phyloP scores from a whole-genome alignment of 768 basidiomycete genomes.

The Vishniacozyma victoriae region DNA sequence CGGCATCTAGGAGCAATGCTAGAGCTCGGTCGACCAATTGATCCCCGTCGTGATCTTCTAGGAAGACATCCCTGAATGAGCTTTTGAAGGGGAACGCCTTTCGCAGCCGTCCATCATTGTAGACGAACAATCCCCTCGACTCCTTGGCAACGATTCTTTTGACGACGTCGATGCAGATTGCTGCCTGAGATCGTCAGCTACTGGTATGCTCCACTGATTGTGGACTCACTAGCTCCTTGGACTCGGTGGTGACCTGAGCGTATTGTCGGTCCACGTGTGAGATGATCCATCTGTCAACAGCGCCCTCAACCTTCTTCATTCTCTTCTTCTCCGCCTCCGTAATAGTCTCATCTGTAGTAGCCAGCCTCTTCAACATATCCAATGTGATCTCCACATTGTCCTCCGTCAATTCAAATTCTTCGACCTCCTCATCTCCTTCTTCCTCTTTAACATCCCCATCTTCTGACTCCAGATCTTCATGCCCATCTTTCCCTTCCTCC shows the following conservation, averaged over 20 bases:
- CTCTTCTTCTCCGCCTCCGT: background rate
- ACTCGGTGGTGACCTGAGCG: background rate
- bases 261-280: background rate
- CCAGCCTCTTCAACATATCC: too few species aligned
- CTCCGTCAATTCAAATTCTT: too few species aligned
- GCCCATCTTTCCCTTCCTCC: constrained; percentile 4
- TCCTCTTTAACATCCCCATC: too few species aligned
- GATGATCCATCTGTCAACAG: background rate
- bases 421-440: too few species aligned
- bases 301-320: background rate
- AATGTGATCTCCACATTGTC: too few species aligned
- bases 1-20: background rate
- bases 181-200: background rate
- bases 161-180: background rate
- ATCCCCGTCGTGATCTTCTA: background rate
- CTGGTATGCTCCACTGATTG: background rate
- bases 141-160: background rate
- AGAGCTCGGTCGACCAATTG: background rate
- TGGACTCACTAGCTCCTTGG: too few species aligned
- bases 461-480: too few species aligned
- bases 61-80: background rate
- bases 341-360: too few species aligned
- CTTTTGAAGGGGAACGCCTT: background rate
- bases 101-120: background rate
- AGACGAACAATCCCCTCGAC: background rate